phyloP scores from a whole-genome alignment of 2,329 filamentous ascomycete species.

The Clarireedia sp. region DNA sequence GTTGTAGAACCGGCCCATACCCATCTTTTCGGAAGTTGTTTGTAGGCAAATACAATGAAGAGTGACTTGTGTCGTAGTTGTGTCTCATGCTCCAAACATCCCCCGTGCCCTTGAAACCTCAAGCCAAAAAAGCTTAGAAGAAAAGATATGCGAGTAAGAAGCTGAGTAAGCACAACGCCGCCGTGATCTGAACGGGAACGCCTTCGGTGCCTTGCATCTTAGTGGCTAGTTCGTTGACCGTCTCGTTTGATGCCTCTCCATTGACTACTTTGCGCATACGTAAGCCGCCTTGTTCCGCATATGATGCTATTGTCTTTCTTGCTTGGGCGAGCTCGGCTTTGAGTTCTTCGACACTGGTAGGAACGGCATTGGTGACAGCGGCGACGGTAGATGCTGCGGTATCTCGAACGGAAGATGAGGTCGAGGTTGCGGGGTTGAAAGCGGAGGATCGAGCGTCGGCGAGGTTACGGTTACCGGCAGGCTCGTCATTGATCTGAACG shows the following conservation, averaged over 20 bases:
- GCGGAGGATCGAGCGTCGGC: slow-evolving; percentile 62
- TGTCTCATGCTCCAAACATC: no score
- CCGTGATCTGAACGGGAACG: slow-evolving; percentile 79
- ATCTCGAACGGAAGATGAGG: slow-evolving; percentile 18
- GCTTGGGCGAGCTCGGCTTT: slow-evolving; percentile 68
- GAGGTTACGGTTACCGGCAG: slow-evolving; percentile 28
- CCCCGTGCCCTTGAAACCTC: no score
- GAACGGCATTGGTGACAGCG: slow-evolving; percentile 38
- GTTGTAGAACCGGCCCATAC: no score
- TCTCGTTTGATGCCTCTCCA: slow-evolving; percentile 39
- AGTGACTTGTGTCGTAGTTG: not conserved
- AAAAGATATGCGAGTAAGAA: slow-evolving; percentile 95
- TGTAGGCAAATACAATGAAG: not conserved
- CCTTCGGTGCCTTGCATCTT: slow-evolving; percentile 49
- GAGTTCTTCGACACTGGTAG: slow-evolving; percentile 49
- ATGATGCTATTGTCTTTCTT: slow-evolving; percentile 60
- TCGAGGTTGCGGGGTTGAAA: slow-evolving; percentile 56
- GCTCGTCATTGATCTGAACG: slow-evolving; percentile 36
- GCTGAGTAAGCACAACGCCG: slow-evolving; percentile 75
- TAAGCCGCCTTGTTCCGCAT: slow-evolving; percentile 65
- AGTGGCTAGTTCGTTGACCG: slow-evolving; percentile 43
- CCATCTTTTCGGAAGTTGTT: no score
- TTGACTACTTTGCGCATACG: slow-evolving; percentile 68
- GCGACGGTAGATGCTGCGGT: slow-evolving; percentile 27
- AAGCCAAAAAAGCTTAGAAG: slow-evolving; percentile 54